Evolutionary conservation across 495 filamentous ascomycete genomes (phyloP), one percentile per base, ranked within the genome.

Genomic region (Annulohypoxylon maeteangense): DNA sequence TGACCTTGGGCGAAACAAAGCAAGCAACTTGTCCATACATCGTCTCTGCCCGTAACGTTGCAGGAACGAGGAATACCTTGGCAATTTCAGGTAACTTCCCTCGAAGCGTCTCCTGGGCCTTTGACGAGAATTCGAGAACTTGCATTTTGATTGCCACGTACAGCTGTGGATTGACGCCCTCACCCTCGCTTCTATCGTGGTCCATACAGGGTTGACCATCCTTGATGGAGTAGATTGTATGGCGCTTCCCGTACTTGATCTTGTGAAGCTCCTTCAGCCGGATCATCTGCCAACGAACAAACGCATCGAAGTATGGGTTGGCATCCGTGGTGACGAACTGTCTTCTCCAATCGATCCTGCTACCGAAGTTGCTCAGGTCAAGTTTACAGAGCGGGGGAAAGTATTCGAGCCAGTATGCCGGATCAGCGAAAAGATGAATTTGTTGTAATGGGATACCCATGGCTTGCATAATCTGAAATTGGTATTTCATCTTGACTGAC

Each of bases 11-110:
- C 27, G 93, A 92, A 54, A 99, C 93, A 74, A 99, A 99, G 79
- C 94, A 97, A 82, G 93, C 95, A 1, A 89, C 94, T 79, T 99
- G 95, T 25, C 95, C 95, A 74, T 98, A 98, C 95, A 99, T 98
- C 16, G 95, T 99, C 83, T 99, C 95, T 18, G 95, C 92, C 71
- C 95, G 88, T 64, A 99, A 86, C 64, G 95, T 98, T 22, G 95
- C 95, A 3, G 95, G 91, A 40, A 97, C 88, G 70, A 99, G 91
- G 79, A 90, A 97, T 25, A 98, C 91, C 62, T 92, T 91, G 23
- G 92, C 91, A 68, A 85, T 88, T 6, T 90, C 87, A 32, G 94
- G 91, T n/a, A 98, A 83, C 80, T 93, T 93, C 51, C 89, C 90
- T 71, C 88, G 84, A 34, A 99, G 78, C 31, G 86, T 81, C 63